Conservation (phyloP, 148 eudicot genomes). For the Amaranthus cruentus region DNA sequence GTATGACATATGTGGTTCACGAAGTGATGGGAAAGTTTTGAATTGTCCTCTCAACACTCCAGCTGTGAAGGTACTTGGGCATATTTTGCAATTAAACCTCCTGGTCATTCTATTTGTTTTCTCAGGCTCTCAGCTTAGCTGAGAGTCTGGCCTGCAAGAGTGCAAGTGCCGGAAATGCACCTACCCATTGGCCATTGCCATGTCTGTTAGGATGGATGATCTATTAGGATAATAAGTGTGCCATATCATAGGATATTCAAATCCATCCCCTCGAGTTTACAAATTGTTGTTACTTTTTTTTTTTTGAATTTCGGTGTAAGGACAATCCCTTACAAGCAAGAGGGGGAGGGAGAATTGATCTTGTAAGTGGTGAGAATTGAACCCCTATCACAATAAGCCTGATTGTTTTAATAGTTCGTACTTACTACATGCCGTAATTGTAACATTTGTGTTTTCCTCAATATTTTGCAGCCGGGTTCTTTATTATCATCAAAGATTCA, state of each 20-base stretch:
- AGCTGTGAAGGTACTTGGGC: constrained; percentile 63
- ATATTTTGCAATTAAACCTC: background rate
- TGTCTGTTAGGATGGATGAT: background rate
- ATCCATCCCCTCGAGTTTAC: too few species aligned
- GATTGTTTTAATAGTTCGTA: background rate
- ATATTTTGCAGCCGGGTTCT: constrained; percentile 66
- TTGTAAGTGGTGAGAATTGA: background rate
- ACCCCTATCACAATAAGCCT: background rate
- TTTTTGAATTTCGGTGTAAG: too few species aligned
- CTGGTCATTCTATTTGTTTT: background rate
- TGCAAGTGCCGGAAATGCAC: background rate
- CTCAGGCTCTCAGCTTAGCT: background rate
- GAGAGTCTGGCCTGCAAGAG: background rate
- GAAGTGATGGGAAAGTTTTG: constrained; percentile 69
- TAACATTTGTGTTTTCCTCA: constrained; percentile 15
- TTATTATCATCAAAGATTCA: constrained; percentile 85
- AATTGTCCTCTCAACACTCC: constrained; percentile 77
- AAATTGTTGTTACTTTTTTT: too few species aligned
- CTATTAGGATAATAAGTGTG: background rate
- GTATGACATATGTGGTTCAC: constrained; percentile 85
- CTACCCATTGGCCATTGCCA: background rate
- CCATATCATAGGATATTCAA: background rate
- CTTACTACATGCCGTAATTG: background rate
- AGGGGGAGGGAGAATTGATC: too few species aligned
- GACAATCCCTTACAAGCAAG: too few species aligned